phyloP scores from a whole-genome alignment of 805 yeast species.

The Candida glaebosa region DNA sequence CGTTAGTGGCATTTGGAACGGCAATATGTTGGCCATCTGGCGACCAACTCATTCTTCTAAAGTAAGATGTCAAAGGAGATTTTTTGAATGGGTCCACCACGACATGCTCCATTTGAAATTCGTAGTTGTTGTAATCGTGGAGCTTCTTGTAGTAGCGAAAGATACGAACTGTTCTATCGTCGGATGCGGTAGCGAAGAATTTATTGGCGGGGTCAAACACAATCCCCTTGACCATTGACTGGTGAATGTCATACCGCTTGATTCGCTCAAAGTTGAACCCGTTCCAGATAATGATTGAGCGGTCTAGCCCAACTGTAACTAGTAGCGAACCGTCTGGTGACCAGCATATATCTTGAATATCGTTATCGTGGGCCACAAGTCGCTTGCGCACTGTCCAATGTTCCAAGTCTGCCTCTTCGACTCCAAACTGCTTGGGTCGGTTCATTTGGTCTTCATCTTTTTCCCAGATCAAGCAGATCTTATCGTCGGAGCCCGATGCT shows the following conservation, averaged over 20 bases:
- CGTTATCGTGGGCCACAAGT: slow-evolving; percentile 95
- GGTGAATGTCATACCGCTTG: slow-evolving; percentile 87
- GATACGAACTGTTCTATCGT: slow-evolving; percentile 86
- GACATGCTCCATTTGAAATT: slow-evolving; percentile 82
- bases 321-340: slow-evolving; percentile 89
- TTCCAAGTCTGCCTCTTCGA: slow-evolving; percentile 64
- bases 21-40: slow-evolving; percentile 89
- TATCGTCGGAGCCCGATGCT: slow-evolving; percentile 95
- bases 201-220: slow-evolving; percentile 98
- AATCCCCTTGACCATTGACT: slow-evolving; percentile 92
- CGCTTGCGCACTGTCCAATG: slow-evolving; percentile 94
- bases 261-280: slow-evolving; percentile 88
- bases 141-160: slow-evolving; percentile 72
- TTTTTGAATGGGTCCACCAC: slow-evolving; percentile 81
- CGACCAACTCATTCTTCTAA: slow-evolving; percentile 82
- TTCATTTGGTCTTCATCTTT: slow-evolving; percentile 65
- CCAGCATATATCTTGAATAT: slow-evolving; percentile 97
- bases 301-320: slow-evolving; percentile 91
- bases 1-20: slow-evolving; percentile 81
- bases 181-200: slow-evolving; percentile 95
- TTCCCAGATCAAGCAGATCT: slow-evolving; percentile 89
- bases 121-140: slow-evolving; percentile 58
- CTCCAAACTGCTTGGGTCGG: slow-evolving; percentile 64
- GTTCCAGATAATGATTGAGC: slow-evolving; percentile 91
- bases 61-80: slow-evolving; percentile 90